Base-by-base conservation (phyloP, 129 eudicot species). In the Flaveria brownii region DNA sequence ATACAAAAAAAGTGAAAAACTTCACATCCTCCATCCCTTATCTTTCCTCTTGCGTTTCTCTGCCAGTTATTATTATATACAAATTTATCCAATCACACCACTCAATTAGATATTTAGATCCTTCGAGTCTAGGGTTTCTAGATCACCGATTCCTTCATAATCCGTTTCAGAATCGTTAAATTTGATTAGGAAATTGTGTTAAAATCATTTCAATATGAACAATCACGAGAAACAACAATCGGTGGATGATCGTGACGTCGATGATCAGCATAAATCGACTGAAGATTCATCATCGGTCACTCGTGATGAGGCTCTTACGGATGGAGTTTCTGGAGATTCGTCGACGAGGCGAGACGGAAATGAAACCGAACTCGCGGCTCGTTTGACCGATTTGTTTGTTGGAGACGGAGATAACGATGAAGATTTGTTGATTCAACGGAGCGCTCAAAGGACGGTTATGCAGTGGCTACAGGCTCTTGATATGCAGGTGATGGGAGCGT, bases 401-500 rank as follows among this genome's bases (percentile, higher is more conserved):
- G 93, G 82, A 9, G 91, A 86, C 6, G 87, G 89, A 16, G 77
- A 49, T 55, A 55, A 74, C 65, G 91, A 84, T 25, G 86, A 81
- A 12, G 96, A 90, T 88, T 78, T 93, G 78, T 68, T 86, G 83
- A 77, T 88, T 61, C 87, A 84, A 76, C 78, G 82, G 26, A 79
- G 82, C 80, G 41, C 66, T 64, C 67, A 85, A 36, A 91, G 82
- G 12, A 81, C 77, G 55, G 84, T 91, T 81, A 22, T 91, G 78
- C 88, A 80, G 67, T 94, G 96, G 96, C 60, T 94, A 46, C 85
- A 79, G 72, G 97, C 99, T 6, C 82, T 94, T 76, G 93, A 94
- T 87, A 66, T 87, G 90, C 99, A 94, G 71, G 93, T 86, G 36
- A 84, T 87, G 85, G 99, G 99, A 25, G 99, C 99, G 7, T 94